A percentile compares a stretch with the other conserved stretches of the same genome.
These are phyloP conservation scores for Ceratobasidium sp. DNA, from an alignment of 1,284 basidiomycete species.

Conservation along the genomic window DNA sequence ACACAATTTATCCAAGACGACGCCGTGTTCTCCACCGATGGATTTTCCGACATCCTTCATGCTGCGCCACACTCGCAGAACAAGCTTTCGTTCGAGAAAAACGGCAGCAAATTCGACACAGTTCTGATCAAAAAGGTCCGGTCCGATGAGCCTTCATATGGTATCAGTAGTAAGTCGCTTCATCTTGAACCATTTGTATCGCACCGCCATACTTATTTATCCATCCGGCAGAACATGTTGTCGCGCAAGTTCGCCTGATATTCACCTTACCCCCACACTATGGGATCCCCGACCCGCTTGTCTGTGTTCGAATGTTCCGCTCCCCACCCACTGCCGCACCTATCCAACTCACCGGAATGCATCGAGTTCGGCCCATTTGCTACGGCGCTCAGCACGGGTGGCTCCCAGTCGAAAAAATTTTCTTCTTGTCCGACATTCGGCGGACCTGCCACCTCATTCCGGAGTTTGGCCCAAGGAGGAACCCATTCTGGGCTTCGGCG, in stretches of 20 bases:
- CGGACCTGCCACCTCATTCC: slow-evolving; percentile 11
- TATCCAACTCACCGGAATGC: neutral
- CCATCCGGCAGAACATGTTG: neutral
- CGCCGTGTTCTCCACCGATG: neutral
- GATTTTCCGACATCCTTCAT: neutral
- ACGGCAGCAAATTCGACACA: slow-evolving; percentile 12
- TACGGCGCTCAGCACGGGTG: neutral
- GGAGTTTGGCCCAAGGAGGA: neutral
- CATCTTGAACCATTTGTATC: neutral
- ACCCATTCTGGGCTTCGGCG: neutral
- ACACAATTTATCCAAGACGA: neutral
- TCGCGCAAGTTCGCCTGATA: slow-evolving; percentile 18
- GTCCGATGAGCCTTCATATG: neutral
- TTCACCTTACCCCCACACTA: slow-evolving; percentile 7
- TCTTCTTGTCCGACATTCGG: neutral
- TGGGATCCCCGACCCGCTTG: neutral
- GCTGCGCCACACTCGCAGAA: neutral
- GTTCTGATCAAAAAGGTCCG: neutral
- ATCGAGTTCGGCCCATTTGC: neutral
- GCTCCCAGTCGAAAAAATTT: neutral
- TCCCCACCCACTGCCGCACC: neutral
- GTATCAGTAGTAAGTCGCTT: neutral
- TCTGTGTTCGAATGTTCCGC: neutral
- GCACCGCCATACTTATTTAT: neutral
- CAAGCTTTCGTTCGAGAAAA: no score